Evolutionary conservation across 805 yeast genomes (phyloP).

Genomic region (Wickerhamiella occidentalis): DNA sequence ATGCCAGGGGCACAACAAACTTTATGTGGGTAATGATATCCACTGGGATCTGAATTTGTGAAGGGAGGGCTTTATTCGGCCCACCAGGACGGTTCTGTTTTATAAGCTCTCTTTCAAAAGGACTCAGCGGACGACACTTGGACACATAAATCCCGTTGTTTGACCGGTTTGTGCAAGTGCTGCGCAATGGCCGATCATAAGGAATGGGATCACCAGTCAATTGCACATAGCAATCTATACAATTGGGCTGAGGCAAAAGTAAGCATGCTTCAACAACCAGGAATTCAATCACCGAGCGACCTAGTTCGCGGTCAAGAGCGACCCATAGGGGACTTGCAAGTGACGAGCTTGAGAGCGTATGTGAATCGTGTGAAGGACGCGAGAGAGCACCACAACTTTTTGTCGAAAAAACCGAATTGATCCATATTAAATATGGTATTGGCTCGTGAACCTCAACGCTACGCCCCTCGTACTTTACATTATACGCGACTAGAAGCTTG

Average conservation of each 20-base stretch:
- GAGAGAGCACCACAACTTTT: neutral
- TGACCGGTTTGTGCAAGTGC: neutral
- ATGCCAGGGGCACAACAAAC: neutral
- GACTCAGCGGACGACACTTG: neutral
- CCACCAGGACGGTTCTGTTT: neutral
- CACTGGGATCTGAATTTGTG: neutral
- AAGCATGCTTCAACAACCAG: neutral
- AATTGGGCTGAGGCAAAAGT: neutral
- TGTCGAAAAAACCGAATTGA: neutral
- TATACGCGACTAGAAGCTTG: neutral
- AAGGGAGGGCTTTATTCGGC: neutral
- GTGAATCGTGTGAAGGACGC: neutral
- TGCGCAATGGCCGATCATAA: neutral
- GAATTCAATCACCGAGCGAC: neutral
- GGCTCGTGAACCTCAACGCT: neutral
- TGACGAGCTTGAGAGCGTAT: neutral
- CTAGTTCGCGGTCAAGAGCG: neutral
- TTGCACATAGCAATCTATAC: neutral
- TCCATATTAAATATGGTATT: neutral
- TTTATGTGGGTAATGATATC: neutral
- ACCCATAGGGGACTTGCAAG: neutral
- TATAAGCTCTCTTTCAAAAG: neutral
- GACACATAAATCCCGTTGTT: neutral
- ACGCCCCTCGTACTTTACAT: neutral
- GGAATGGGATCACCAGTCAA: neutral